Evolutionary conservation across 352 stramenopile genomes (phyloP).

Genomic region (Ophiocytium majus): DNA sequence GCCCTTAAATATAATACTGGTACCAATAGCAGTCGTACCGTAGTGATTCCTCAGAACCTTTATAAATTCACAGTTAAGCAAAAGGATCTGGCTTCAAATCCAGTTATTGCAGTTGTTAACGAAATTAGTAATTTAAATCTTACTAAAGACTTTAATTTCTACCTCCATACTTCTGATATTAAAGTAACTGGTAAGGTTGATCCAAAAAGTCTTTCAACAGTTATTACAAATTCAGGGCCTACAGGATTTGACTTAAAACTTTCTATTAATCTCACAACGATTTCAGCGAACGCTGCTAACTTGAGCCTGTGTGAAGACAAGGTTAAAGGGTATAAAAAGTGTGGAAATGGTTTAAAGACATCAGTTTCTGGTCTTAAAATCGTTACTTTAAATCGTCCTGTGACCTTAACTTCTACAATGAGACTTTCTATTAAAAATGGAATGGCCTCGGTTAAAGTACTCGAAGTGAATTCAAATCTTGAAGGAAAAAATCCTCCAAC

Average conservation of each 20-base stretch:
- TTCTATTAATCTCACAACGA: too few relatives aligned
- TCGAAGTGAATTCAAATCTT: background rate
- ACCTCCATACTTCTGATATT: background rate
- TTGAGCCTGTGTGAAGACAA: too few relatives aligned
- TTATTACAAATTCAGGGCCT: too few relatives aligned
- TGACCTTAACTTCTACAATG: background rate
- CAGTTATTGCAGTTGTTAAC: background rate
- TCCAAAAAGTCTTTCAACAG: background rate
- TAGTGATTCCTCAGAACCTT: background rate
- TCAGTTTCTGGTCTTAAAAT: background rate
- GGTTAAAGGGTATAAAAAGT: too few relatives aligned
- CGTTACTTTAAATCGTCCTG: background rate
- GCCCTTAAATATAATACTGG: conserved; percentile 4
- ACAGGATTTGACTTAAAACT: too few relatives aligned
- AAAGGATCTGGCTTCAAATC: background rate
- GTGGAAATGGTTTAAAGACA: too few relatives aligned
- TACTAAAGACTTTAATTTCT: background rate
- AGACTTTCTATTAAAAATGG: conserved; percentile 5
- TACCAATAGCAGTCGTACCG: background rate
- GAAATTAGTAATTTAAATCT: background rate
- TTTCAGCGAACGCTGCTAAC: too few relatives aligned
- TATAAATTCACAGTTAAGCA: conserved; percentile 6
- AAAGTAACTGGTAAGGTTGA: background rate
- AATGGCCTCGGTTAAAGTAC: background rate
- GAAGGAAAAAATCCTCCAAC: background rate